Base-by-base conservation (phyloP, 1,284 basidiomycete species). In the Malassezia sp. region DNA sequence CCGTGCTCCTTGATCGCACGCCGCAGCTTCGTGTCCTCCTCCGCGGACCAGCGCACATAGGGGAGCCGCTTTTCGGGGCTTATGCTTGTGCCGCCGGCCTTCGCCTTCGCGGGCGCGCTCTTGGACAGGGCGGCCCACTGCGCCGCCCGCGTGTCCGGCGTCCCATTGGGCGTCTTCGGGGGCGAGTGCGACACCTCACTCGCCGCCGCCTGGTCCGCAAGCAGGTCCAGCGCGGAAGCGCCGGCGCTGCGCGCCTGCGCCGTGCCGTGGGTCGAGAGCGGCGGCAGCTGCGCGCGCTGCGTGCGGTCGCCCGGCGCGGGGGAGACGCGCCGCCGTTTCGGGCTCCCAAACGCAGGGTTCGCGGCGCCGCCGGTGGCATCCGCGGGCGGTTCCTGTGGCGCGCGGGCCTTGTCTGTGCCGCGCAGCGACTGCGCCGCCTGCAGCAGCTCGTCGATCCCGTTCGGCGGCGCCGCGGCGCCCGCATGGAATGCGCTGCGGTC, bases 201-300 rank as follows among this genome's bases (percentile, higher is more conserved):
- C 5, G 63, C 59, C 2, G 65, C 65, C 7, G 67, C 67, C 42
- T 70, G 67, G 38, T 70, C 64, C 14, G 67, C 67, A 9, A 70
- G 60, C 41, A 70, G 41, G 45, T 70, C 67, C 20, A 70, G 53
- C 29, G 67, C 67, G 17, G 48, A 44, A 15, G 39, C 38, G 10
- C 24, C 20, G 14, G 41, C 45, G 15, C 8, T 12, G 21, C 26
- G 12, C 7, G 26, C 37, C 11, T 28, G 26, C 28, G 26, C 29
- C 24, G 38, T 11, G 7, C 14, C 28, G 20, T 32, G 29, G 22
- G 12, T 14, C 15, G 11, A 17, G 10, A n/a, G 31, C 15, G 8
- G n/a, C n/a, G n/a, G n/a, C n/a, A n/a, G n/a, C n/a, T n/a, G 31
- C 9, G 8, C 31, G 27, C 27, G 27, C 27, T 28, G 8, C 15